Percentiles rank a stretch among this genome's conserved stretches.
phyloP scores from a whole-genome alignment of 176 grass and related monocot species.

The Elymus sibiricus region DNA sequence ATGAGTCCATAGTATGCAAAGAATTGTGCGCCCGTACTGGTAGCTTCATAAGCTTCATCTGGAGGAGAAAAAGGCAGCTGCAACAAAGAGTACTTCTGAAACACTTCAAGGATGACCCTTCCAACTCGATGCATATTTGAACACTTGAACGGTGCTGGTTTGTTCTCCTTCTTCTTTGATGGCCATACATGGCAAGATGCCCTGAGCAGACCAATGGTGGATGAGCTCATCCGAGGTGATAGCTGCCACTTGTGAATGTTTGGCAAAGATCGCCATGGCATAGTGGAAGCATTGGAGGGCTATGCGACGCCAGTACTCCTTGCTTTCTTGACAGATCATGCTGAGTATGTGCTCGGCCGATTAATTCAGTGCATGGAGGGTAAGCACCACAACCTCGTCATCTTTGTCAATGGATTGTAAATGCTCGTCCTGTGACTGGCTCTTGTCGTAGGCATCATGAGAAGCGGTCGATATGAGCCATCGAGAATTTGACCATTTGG shows the following conservation, averaged over 20 bases:
- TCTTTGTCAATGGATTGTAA: too few relatives aligned
- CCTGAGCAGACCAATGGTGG: neutral
- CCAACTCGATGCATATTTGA: neutral
- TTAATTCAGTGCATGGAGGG: neutral
- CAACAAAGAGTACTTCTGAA: neutral
- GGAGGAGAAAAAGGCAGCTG: neutral
- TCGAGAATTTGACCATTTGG: accelerated
- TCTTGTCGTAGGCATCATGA: neutral
- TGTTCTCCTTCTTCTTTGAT: neutral
- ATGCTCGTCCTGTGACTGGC: neutral
- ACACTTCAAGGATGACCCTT: neutral
- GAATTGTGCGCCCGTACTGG: neutral
- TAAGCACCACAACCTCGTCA: neutral
- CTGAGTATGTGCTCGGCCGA: neutral
- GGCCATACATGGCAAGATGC: neutral
- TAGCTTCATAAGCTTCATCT: neutral
- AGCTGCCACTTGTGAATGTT: neutral
- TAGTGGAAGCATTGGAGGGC: constrained; percentile 1
- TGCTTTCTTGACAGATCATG: neutral
- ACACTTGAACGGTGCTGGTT: neutral
- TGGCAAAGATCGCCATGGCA: neutral
- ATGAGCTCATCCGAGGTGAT: neutral
- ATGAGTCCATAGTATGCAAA: neutral
- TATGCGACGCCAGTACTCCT: neutral
- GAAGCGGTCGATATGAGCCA: neutral